Conservation (phyloP, 179 eudicot genomes). For the Kewa caespitosa region DNA sequence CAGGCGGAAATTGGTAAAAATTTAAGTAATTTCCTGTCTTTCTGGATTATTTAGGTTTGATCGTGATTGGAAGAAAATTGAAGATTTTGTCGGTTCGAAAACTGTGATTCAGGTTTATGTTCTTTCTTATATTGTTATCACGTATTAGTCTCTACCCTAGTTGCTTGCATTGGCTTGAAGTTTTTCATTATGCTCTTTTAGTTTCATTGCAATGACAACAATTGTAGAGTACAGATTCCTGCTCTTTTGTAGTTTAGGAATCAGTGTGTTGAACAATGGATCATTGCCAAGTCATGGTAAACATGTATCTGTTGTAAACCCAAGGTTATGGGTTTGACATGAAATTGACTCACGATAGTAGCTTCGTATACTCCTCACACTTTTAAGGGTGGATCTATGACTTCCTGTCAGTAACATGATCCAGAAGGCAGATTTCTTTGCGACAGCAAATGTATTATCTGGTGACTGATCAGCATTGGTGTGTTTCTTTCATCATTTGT, state of each 20-base stretch:
- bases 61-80: constrained; percentile 98
- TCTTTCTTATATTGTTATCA: constrained; percentile 13
- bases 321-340: not conserved
- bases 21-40: constrained; percentile 11
- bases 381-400: not conserved
- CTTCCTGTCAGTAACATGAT: not conserved
- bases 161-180: constrained; percentile 13
- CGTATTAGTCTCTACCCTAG: not conserved
- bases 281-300: not conserved
- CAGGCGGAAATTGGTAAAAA: not conserved
- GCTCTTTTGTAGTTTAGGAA: not conserved
- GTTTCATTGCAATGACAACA: not conserved
- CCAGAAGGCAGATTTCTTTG: not conserved
- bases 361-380: not conserved
- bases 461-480: not conserved
- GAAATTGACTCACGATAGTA: not conserved
- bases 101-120: constrained; percentile 86
- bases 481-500: not conserved
- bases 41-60: constrained; percentile 65
- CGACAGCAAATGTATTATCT: not conserved
- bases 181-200: not conserved
- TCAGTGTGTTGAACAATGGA: not conserved
- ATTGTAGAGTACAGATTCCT: no score
- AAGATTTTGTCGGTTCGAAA: constrained; percentile 95
- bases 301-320: no score